Conservation (phyloP, 306 rosid genomes). For the Castanea mollissima region DNA sequence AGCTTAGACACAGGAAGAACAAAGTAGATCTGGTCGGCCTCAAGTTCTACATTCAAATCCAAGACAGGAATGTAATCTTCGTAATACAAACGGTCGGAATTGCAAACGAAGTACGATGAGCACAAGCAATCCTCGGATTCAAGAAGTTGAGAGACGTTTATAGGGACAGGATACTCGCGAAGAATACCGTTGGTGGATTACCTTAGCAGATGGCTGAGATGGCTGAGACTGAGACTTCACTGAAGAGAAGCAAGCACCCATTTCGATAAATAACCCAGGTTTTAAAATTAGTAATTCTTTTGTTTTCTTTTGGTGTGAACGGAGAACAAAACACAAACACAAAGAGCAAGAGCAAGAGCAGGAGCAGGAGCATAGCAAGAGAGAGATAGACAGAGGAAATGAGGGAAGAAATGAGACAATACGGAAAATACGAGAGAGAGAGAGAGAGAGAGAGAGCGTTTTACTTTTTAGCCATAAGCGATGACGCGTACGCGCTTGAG, state of each 20-base stretch:
- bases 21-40: constrained; percentile 42
- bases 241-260: constrained; percentile 38
- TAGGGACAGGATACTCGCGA: constrained; percentile 31
- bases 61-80: constrained; percentile 29
- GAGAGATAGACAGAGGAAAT: not conserved
- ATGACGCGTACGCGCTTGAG: not conserved
- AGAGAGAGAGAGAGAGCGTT: too few species aligned
- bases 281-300: not conserved
- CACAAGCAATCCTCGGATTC: not conserved
- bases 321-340: not conserved
- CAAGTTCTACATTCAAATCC: constrained; percentile 19
- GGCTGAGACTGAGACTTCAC: not conserved
- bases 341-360: not conserved
- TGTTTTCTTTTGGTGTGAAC: not conserved
- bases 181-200: constrained; percentile 32
- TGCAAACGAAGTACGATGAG: constrained; percentile 29
- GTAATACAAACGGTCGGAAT: constrained; percentile 37
- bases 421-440: too few species aligned
- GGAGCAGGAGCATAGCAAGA: not conserved
- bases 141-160: constrained; percentile 38
- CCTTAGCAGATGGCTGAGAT: constrained; percentile 22
- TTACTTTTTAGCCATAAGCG: not conserved
- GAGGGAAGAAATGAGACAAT: not conserved
- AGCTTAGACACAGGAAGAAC: constrained; percentile 32
- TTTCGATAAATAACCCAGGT: not conserved